Base-by-base conservation (phyloP, 768 basidiomycete species). In the Podaxis rugospora region DNA sequence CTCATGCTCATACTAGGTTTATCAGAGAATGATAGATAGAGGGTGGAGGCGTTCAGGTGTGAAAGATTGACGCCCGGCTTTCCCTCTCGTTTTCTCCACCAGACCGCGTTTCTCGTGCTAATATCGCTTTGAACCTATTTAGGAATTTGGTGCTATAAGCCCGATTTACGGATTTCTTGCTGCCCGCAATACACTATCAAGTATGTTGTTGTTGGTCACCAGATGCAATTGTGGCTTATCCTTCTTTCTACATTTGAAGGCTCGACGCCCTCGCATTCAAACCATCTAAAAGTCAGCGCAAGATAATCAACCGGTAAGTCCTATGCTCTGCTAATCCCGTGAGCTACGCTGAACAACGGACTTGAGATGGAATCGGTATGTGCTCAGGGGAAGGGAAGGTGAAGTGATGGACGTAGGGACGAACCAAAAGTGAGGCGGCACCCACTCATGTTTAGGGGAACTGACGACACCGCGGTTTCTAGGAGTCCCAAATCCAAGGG, bases 101-200 rank as follows among this genome's bases (percentile, higher is more conserved):
- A 7, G 32, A 9, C 32, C 5, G 9, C 32, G 23, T 23, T 55
- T 42, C 35, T 23, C 27, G 10, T 13, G 9, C 36, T 49, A 13
- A 25, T 25, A 4, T 25, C 10, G 5, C 14, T 25, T 47, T 55
- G 6, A 54, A 9, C 14, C 4, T 39, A 4, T 40, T 7, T 51
- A 82, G 83, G 83, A 3, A 78, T 76, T 28, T 95, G 87, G 74
- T 87, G 92, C 67, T 98, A 98, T 72, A 93, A 92, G 64, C 95
- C 95, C 3, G 87, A 95, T 71, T 77, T 95, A 72, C 81, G 77
- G 63, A 70, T 74, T 4, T 89, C 93, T 9, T 98, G 96, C 70
- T 98, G 96, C 70, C 93, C 95, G 0, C 91, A 94, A 65, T 96
- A 97, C 70, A 93, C 96, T 2, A 98, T 98, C 71, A 92, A 85